Evolutionary conservation across 176 grass and related monocot species (phyloP), one percentile per base, ranked within the genome.

Genomic region (Stipa capillata): DNA sequence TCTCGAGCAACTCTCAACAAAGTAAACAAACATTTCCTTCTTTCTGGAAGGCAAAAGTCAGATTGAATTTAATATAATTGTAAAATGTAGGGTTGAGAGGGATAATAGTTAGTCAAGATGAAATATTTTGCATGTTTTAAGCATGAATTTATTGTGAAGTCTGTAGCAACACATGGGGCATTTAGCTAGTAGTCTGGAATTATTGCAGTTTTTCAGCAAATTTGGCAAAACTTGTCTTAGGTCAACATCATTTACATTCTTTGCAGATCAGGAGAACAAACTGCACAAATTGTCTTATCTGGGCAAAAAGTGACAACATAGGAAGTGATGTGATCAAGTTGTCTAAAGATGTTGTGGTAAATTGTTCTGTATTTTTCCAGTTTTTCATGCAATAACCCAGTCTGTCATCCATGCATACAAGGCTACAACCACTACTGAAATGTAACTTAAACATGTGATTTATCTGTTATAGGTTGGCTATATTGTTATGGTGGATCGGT

Each of bases 401-500:
- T 48, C 13, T 55, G 15, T 39, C 23, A 14, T 79, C 21, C 1
- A 4, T 40, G 39, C 58, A 20, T 25, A 79, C 2, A 12, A 42
- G 52, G 21, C 66, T 58, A 17, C 53, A n/a, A 20, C 10, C 24
- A 79, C 28, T 62, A n/a, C 53, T 41, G 28, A 0, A 21, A 8
- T 73, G 48, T 41, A 42, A 39, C 59, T 85, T 25, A 75, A 58
- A 58, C 8, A 72, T 32, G 15, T 49, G 6, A 2, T 21, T 81
- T 16, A 5, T 68, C 28, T 77, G 8, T 87, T 79, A 25, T 73
- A 98, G 92, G 96, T 89, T 90, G 96, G 96, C 36, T 98, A 98
- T 45, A 94, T 94, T 87, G 83, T 98, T 61, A 98, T 98, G 96
- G 80, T 87, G 49, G 92, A 98, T 89, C 80, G 63, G 35, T 87